A percentile compares a stretch with the other conserved stretches of the same genome.
phyloP scores from a whole-genome alignment of 2,329 filamentous ascomycete genomes.

The Hypoxylon sp. region DNA sequence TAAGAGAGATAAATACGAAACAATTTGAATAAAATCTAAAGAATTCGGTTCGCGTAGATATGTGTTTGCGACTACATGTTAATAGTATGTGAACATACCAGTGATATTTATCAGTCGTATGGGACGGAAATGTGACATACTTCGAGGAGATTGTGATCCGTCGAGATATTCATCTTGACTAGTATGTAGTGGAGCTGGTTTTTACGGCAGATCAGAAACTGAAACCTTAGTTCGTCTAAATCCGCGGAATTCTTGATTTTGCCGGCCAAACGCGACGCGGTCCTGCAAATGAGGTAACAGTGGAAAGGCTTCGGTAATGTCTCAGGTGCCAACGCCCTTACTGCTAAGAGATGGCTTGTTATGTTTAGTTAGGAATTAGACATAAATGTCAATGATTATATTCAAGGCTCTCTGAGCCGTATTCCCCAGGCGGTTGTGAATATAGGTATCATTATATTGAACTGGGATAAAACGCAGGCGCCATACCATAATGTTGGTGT shows the following conservation, averaged over 20 bases:
- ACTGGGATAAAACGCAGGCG: not conserved
- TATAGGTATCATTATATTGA: not conserved
- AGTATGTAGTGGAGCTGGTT: not conserved
- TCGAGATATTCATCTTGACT: constrained; percentile 10
- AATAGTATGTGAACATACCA: not conserved
- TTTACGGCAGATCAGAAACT: not conserved
- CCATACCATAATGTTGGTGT: not conserved
- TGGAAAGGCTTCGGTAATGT: not conserved
- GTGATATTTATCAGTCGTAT: not conserved
- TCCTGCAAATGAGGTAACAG: not conserved
- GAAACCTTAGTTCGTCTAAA: not conserved
- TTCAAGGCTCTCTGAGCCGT: not conserved
- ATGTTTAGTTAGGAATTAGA: not conserved
- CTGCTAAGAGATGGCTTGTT: not conserved
- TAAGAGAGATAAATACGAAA: not conserved
- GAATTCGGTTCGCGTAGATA: not conserved
- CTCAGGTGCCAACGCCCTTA: not conserved
- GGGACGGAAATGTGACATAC: not conserved
- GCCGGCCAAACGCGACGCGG: not conserved
- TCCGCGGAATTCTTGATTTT: not conserved
- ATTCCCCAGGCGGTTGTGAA: not conserved
- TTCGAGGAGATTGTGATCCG: constrained; percentile 12
- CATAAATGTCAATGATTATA: not conserved
- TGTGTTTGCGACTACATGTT: not conserved
- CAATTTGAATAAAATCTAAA: not conserved